Percentiles rank a stretch among this genome's conserved stretches.
Evolutionary conservation across 176 grass and related monocot genomes (phyloP).

Genomic region (Aegilops tauschii): DNA sequence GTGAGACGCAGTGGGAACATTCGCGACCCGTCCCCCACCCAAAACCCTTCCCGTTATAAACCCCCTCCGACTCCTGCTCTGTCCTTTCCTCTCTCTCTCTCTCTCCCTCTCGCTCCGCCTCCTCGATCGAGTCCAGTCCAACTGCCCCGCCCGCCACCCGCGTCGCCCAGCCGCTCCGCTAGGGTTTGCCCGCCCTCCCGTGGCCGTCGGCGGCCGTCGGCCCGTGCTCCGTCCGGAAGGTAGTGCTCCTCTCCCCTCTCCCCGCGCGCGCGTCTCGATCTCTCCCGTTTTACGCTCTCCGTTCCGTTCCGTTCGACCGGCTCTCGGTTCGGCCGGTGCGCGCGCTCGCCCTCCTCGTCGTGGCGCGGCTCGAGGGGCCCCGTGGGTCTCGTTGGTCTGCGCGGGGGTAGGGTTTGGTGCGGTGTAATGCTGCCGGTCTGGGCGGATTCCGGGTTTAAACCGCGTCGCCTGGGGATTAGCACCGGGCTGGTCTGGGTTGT

Average conservation of each 20-base stretch:
- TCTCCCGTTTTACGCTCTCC: neutral
- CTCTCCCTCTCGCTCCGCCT: neutral
- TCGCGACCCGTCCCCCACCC: neutral
- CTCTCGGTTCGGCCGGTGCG: too few relatives aligned
- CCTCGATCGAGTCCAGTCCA: constrained; percentile 10
- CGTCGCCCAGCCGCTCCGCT: constrained; percentile 28
- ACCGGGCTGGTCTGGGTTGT: neutral
- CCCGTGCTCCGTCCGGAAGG: constrained; percentile 11
- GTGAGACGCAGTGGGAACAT: neutral
- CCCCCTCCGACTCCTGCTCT: neutral
- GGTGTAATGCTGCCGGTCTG: neutral
- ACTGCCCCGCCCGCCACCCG: neutral
- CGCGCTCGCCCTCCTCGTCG: neutral
- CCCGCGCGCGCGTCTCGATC: neutral
- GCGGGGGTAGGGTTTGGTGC: neutral
- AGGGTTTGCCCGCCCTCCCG: constrained; percentile 22
- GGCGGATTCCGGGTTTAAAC: neutral
- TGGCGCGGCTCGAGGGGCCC: neutral
- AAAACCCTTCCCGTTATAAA: constrained; percentile 51
- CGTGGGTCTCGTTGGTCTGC: neutral
- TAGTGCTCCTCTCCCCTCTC: neutral
- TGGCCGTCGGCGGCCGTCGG: neutral
- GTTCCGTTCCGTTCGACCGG: neutral
- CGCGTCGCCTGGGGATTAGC: neutral
- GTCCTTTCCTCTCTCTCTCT: neutral